Evolutionary conservation across 2,329 filamentous ascomycete species (phyloP).

Genomic region (Alternaria atra): DNA sequence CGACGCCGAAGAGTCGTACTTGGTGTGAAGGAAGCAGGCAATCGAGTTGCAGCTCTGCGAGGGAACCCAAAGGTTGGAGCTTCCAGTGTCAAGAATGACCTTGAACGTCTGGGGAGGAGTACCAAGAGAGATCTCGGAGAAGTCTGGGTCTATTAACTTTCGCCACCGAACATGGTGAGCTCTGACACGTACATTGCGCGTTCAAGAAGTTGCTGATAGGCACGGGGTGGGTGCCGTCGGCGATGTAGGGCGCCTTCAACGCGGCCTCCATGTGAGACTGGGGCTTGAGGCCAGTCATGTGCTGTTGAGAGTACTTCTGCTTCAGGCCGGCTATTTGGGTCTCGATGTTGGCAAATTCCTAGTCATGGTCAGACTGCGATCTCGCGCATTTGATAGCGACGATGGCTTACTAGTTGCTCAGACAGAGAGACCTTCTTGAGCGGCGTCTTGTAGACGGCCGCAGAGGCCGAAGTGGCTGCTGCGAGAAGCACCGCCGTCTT

Average conservation of each 20-base stretch:
- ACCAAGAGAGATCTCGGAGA: constrained; percentile 93
- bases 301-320: constrained; percentile 76
- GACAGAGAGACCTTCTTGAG: constrained; percentile 94
- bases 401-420: constrained; percentile 82
- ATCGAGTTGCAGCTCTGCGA: constrained; percentile 91
- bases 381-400: constrained; percentile 15
- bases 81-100: constrained; percentile 97
- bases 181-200: constrained; percentile 83
- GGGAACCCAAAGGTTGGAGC: constrained; percentile 99
- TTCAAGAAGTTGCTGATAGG: constrained; percentile 98
- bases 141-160: constrained; percentile 66
- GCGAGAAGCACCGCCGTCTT: constrained; percentile 84
- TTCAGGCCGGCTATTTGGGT: constrained; percentile 82
- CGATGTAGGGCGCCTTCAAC: constrained; percentile 77
- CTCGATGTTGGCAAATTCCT: constrained; percentile 82
- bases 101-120: constrained; percentile 95
- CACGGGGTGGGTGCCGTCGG: constrained; percentile 77
- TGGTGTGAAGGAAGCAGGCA: constrained; percentile 95
- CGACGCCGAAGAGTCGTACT: constrained; percentile 91
- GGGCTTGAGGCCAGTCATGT: constrained; percentile 81
- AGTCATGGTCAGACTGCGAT: constrained; percentile 14
- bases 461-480: constrained; percentile 80
- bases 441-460: constrained; percentile 94
- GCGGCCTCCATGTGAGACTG: constrained; percentile 74
- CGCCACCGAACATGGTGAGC: neutral